These are phyloP conservation scores for Malus domestica DNA, from an alignment of 306 rosid genomes.

Conservation along the genomic window DNA sequence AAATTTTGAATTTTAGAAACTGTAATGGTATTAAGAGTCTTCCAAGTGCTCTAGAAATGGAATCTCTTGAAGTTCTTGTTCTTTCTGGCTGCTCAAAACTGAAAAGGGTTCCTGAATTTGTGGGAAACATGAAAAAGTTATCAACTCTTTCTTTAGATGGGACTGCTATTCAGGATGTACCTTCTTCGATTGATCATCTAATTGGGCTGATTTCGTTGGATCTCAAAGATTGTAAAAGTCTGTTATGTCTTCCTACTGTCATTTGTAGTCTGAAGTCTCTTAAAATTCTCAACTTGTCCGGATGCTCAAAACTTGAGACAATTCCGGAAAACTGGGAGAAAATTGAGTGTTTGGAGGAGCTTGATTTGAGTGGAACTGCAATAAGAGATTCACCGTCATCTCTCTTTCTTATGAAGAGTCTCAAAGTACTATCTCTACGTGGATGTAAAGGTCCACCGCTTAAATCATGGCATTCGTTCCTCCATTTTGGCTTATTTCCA, in stretches of 20 bases:
- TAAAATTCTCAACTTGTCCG: background rate
- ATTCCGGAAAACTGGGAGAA: background rate
- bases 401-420: background rate
- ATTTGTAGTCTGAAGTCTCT: conserved; percentile 7
- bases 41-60: background rate
- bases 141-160: background rate
- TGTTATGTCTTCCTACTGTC: background rate
- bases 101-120: conserved; percentile 7
- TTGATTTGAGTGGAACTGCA: background rate
- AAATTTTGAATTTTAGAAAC: background rate
- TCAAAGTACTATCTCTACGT: background rate
- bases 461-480: background rate
- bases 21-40: background rate
- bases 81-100: conserved; percentile 5
- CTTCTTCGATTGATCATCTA: background rate
- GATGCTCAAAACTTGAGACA: background rate
- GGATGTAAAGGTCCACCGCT: too few relatives aligned
- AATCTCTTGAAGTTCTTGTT: background rate
- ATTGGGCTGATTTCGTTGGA: background rate
- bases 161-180: background rate
- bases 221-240: background rate
- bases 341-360: background rate
- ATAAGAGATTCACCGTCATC: background rate
- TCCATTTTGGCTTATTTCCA: background rate
- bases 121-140: background rate